Evolutionary conservation across 257 asterid genomes (phyloP).

Genomic region (Solanum arcanum): DNA sequence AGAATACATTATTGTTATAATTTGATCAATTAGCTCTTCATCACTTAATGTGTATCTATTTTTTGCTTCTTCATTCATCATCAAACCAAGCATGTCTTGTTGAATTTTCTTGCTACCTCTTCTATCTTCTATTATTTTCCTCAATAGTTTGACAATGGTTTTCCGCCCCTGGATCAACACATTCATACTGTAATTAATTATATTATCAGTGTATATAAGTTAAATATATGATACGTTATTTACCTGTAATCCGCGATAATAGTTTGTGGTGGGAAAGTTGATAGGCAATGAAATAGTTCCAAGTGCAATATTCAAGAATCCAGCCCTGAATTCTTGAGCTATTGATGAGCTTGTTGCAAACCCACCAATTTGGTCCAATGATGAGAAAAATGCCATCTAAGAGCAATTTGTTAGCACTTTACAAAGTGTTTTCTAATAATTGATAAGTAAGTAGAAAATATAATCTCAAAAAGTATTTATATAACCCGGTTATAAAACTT

Average conservation of each 20-base stretch:
- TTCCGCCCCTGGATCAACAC: constrained; percentile 54
- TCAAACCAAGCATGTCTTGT: constrained; percentile 45
- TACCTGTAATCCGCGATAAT: constrained; percentile 45
- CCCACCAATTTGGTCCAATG: constrained; percentile 36
- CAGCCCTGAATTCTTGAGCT: constrained; percentile 21
- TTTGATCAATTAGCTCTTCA: constrained; percentile 66
- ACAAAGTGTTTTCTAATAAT: not conserved
- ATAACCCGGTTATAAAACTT: not conserved
- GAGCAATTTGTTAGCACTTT: not conserved
- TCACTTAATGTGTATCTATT: constrained; percentile 28
- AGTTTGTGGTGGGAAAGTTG: constrained; percentile 50
- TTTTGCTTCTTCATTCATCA: constrained; percentile 24
- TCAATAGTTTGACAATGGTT: constrained; percentile 32
- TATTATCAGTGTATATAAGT: not conserved
- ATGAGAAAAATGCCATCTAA: constrained; percentile 47
- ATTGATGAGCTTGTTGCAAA: constrained; percentile 27
- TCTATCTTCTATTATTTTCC: constrained; percentile 39
- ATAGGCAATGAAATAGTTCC: constrained; percentile 71
- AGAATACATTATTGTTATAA: constrained; percentile 71
- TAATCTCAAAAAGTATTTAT: not conserved
- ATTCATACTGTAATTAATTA: not conserved
- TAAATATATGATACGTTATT: not conserved
- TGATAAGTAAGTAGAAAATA: too few species aligned
- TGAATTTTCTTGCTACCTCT: constrained; percentile 23
- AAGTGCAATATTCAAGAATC: constrained; percentile 33